phyloP scores from a whole-genome alignment of 73 alveolate genomes.

The Chromera velia region DNA sequence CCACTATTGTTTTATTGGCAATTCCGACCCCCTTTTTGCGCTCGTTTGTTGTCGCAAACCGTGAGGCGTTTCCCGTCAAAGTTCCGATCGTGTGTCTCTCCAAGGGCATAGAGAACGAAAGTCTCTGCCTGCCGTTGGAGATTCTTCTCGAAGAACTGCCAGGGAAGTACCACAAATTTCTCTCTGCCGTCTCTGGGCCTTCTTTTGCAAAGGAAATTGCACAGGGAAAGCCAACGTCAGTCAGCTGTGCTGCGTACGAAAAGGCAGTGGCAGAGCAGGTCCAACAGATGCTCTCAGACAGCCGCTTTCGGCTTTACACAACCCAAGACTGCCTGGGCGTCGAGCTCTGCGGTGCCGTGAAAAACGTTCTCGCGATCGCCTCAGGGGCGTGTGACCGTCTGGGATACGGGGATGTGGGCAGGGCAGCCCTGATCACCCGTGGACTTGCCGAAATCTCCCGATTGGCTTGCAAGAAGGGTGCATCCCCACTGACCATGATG shows the following conservation, averaged over 20 bases:
- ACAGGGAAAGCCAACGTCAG: not conserved
- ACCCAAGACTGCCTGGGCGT: not conserved
- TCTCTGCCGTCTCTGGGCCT: not conserved
- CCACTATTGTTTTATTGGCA: not conserved
- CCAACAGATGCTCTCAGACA: not conserved
- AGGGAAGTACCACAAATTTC: not conserved
- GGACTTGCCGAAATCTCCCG: not conserved
- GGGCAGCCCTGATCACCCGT: not conserved
- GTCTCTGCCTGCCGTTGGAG: not conserved
- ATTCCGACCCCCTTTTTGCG: not conserved
- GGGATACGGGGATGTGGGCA: not conserved
- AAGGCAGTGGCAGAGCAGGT: not conserved
- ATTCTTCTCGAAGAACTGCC: not conserved
- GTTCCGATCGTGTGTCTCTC: not conserved
- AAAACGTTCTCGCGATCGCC: not conserved
- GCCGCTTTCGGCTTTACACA: not conserved
- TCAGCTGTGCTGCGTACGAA: not conserved
- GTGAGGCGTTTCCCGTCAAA: not conserved
- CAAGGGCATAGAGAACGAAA: not conserved
- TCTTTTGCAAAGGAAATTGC: not conserved
- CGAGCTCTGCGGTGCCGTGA: not conserved
- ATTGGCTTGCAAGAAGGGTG: not conserved
- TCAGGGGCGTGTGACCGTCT: not conserved
- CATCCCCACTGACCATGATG: not conserved
- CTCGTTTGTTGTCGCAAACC: not conserved